phyloP scores from a whole-genome alignment of 306 rosid species.

The Nissolia schottii region DNA sequence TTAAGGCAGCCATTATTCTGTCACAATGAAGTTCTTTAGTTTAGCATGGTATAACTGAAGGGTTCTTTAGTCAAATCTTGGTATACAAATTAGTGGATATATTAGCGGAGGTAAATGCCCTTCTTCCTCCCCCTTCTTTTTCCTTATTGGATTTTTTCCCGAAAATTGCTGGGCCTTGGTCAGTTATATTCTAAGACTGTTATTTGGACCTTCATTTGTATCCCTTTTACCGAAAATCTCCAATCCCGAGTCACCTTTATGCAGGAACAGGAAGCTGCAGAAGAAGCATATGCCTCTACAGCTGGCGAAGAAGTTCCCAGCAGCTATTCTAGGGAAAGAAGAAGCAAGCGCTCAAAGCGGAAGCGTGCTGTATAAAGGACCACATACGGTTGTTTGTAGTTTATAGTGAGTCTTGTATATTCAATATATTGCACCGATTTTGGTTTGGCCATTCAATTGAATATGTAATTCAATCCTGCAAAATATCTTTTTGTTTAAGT shows the following conservation, averaged over 20 bases:
- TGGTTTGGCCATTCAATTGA: conserved; percentile 52
- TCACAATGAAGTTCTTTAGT: not conserved
- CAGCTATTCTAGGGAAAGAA: conserved; percentile 58
- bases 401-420: conserved; percentile 65
- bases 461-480: conserved; percentile 30
- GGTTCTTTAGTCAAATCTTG: not conserved
- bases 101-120: too few species aligned
- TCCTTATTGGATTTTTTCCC: not conserved
- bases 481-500: not conserved
- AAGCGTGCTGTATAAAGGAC: conserved; percentile 66
- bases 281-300: conserved; percentile 61
- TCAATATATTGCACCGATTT: conserved; percentile 51
- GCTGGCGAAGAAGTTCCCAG: conserved; percentile 48
- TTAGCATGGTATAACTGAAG: not conserved
- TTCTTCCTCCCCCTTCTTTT: not conserved
- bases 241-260: conserved; percentile 31
- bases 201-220: not conserved
- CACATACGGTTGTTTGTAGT: conserved; percentile 47
- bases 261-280: conserved; percentile 57
- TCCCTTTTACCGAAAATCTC: not conserved
- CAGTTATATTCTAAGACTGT: not conserved
- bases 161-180: not conserved
- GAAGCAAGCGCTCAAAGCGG: conserved; percentile 96
- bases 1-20: not conserved
- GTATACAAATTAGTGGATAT: not conserved